These are phyloP conservation scores for Diaporthe ampelina DNA, from an alignment of 2,329 filamentous ascomycete species.

Conservation along the genomic window DNA sequence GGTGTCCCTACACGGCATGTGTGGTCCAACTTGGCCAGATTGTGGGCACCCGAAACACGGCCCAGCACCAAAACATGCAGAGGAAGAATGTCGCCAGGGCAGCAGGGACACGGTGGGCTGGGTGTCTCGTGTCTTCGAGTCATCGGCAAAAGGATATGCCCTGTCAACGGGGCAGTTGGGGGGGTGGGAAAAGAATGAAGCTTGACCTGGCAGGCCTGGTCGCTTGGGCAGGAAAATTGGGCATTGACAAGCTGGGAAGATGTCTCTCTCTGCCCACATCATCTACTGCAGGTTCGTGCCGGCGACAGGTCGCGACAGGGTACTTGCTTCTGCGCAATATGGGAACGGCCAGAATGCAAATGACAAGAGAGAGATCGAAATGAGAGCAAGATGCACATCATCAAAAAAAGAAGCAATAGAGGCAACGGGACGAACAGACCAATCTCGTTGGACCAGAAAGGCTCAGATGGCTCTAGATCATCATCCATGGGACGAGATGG, in stretches of 20 bases:
- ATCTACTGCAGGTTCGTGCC: slow-evolving; percentile 8
- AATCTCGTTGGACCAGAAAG: background rate
- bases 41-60: slow-evolving; percentile 32
- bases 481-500: too few relatives aligned
- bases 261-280: slow-evolving; percentile 1
- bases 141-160: slow-evolving; percentile 15
- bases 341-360: slow-evolving; percentile 12
- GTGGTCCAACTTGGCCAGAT: slow-evolving; percentile 15
- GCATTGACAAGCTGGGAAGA: slow-evolving; percentile 6
- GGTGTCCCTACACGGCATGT: too few relatives aligned
- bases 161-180: slow-evolving; percentile 14
- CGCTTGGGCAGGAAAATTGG: slow-evolving; percentile 28
- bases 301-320: background rate
- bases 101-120: background rate
- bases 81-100: slow-evolving; percentile 3
- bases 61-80: slow-evolving; percentile 31
- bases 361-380: slow-evolving; percentile 11
- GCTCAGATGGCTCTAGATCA: background rate
- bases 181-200: too few relatives aligned
- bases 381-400: slow-evolving; percentile 22
- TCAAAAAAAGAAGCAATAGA: background rate
- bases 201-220: background rate
- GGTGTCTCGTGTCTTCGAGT: slow-evolving; percentile 23
- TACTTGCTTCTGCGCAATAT: slow-evolving; percentile 16
- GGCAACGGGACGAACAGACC: slow-evolving; percentile 5